Evolutionary conservation across 78 protist genomes (phyloP).

Genomic region (Polysphondylium violaceum): DNA sequence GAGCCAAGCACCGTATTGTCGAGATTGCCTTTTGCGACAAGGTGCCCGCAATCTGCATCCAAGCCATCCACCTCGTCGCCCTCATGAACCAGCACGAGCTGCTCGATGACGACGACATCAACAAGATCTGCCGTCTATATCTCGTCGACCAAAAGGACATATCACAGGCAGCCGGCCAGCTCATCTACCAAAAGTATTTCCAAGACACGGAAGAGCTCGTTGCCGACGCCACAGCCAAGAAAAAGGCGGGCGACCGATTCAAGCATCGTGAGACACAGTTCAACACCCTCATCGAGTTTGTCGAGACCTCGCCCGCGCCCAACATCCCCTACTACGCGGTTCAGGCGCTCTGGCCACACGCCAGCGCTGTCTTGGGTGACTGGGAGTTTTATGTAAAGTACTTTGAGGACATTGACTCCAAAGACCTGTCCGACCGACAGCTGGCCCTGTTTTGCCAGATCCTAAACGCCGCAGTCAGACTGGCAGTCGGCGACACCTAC

Average conservation of each 20-base stretch:
- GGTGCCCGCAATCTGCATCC: background rate
- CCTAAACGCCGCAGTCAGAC: constrained; percentile 24
- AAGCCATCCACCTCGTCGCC: constrained; percentile 26
- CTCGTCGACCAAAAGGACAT: constrained; percentile 19
- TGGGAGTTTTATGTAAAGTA: constrained; percentile 39
- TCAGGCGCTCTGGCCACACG: constrained; percentile 16
- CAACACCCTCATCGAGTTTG: constrained; percentile 6
- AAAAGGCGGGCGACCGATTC: background rate
- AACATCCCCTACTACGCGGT: constrained; percentile 37
- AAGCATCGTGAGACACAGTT: constrained; percentile 39
- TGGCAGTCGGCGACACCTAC: constrained; percentile 17
- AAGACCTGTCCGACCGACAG: constrained; percentile 12
- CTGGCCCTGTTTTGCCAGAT: background rate
- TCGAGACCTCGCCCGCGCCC: constrained; percentile 3
- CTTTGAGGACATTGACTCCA: constrained; percentile 5
- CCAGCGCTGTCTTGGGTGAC: constrained; percentile 12
- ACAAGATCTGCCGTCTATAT: constrained; percentile 1
- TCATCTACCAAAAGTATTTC: background rate
- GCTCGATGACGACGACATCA: constrained; percentile 8
- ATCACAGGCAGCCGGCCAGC: constrained; percentile 16
- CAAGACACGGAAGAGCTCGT: background rate
- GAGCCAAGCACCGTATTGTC: constrained; percentile 3
- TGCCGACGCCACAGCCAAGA: constrained; percentile 3
- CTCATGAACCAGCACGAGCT: constrained; percentile 14
- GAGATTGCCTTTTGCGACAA: constrained; percentile 49